Percentiles rank a stretch among this genome's conserved stretches.
These are phyloP conservation scores for Scheffersomyces insectosa DNA, from an alignment of 1,139 yeast genomes.

Conservation along the genomic window DNA sequence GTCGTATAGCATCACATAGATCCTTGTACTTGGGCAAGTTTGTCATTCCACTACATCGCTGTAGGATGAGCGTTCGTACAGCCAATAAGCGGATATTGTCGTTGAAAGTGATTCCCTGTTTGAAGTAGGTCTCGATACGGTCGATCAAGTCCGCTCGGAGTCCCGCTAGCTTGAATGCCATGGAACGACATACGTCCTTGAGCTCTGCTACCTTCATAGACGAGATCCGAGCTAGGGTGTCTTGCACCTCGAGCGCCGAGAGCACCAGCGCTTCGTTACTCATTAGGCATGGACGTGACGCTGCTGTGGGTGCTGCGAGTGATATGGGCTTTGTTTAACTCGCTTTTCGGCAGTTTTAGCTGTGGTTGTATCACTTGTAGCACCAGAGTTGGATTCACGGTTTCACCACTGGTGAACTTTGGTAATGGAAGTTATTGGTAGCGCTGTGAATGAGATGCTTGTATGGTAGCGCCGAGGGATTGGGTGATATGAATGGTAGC, in stretches of 20 bases:
- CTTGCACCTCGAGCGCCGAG: constrained; percentile 10
- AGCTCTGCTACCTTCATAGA: constrained; percentile 19
- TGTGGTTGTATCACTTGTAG: no score
- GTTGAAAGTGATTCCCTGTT: constrained; percentile 30
- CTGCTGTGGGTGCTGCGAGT: no score
- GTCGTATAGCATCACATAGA: constrained; percentile 22
- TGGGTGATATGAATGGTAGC: no score
- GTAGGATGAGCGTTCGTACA: constrained; percentile 41
- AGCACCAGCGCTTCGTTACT: constrained; percentile 4
- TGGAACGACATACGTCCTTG: constrained; percentile 27
- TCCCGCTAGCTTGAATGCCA: constrained; percentile 49
- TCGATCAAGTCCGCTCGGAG: constrained; percentile 53
- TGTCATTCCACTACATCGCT: constrained; percentile 30
- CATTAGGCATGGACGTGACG: background rate
- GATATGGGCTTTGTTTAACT: no score
- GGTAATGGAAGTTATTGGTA: no score
- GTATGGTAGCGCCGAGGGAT: no score
- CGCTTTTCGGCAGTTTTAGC: no score
- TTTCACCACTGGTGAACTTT: no score
- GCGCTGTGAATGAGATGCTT: no score
- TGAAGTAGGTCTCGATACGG: constrained; percentile 41
- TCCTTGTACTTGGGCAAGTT: constrained; percentile 40
- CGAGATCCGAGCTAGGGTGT: constrained; percentile 12
- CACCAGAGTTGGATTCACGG: no score
- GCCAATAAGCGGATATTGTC: constrained; percentile 47